Conservation (phyloP, 306 rosid genomes). For the Albizia julibrissin region DNA sequence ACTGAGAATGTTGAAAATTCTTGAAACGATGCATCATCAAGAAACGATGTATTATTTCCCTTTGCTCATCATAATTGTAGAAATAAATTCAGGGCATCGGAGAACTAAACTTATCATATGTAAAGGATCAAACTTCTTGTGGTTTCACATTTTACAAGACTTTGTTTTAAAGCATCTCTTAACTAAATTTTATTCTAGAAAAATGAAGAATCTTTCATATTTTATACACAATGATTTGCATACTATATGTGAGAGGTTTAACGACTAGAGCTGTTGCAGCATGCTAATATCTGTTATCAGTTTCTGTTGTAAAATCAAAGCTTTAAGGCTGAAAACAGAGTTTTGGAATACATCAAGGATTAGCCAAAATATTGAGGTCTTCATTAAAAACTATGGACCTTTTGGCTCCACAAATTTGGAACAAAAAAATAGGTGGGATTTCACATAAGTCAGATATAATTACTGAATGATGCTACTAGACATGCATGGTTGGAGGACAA, state of each 20-base stretch:
- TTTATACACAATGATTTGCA: background rate
- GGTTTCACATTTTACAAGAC: background rate
- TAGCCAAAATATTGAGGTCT: background rate
- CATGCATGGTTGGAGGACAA: no score
- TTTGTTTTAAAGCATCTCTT: no score
- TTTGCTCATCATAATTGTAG: no score
- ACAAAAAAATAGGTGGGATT: background rate
- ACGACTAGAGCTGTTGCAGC: background rate
- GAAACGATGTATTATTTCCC: no score
- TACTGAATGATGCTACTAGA: background rate
- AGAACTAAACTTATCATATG: background rate
- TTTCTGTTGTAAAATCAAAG: background rate
- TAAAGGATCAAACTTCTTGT: background rate
- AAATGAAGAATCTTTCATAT: no score
- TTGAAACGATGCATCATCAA: no score
- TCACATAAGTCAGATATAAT: background rate
- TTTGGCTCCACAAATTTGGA: background rate
- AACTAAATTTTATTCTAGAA: no score
- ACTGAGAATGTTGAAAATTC: no score
- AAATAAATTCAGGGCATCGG: background rate
- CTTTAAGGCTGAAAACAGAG: background rate
- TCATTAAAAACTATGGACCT: background rate
- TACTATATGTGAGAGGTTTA: background rate
- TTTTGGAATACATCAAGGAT: background rate
- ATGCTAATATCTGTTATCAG: background rate